Percentiles rank a stretch among this genome's conserved stretches.
Conservation (phyloP, 2,329 filamentous ascomycete species). For the Pseudocercospora fuligena region DNA sequence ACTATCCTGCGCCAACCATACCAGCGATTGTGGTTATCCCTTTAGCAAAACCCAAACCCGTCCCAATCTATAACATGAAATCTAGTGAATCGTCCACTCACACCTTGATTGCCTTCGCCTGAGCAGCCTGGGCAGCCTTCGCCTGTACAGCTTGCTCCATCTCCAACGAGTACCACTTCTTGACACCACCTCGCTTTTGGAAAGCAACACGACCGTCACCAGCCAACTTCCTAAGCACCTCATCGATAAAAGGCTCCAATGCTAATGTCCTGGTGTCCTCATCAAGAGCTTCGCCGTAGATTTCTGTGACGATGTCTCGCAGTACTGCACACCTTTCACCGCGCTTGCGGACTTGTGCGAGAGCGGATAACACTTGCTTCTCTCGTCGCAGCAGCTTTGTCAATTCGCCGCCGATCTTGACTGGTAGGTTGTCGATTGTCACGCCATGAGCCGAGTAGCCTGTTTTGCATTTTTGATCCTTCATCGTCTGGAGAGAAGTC, state of each 20-base stretch:
- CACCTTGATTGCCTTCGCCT: not conserved
- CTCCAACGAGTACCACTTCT: slow-evolving; percentile 33
- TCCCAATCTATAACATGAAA: not conserved
- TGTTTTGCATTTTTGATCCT: slow-evolving; percentile 40
- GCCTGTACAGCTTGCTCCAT: not conserved
- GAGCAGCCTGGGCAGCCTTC: not conserved
- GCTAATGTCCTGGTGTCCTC: slow-evolving; percentile 58
- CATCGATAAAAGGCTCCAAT: slow-evolving; percentile 76
- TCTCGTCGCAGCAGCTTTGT: slow-evolving; percentile 48
- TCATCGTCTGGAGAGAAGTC: slow-evolving; percentile 43
- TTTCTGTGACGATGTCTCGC: slow-evolving; percentile 48
- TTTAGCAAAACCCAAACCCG: not conserved
- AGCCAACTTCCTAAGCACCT: slow-evolving; percentile 67
- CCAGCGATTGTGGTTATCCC: slow-evolving; percentile 1
- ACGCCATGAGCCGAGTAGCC: slow-evolving; percentile 56
- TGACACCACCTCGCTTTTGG: slow-evolving; percentile 30
- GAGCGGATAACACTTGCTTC: slow-evolving; percentile 44
- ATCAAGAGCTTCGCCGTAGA: slow-evolving; percentile 49
- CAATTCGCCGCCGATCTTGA: slow-evolving; percentile 48
- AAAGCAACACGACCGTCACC: slow-evolving; percentile 40
- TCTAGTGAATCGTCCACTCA: not conserved
- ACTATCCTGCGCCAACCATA: not conserved
- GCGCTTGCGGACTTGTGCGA: slow-evolving; percentile 31
- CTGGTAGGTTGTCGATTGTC: slow-evolving; percentile 44
- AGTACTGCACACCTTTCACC: slow-evolving; percentile 46